Base-by-base conservation (phyloP, 306 rosid genomes). In the Senna tora region DNA sequence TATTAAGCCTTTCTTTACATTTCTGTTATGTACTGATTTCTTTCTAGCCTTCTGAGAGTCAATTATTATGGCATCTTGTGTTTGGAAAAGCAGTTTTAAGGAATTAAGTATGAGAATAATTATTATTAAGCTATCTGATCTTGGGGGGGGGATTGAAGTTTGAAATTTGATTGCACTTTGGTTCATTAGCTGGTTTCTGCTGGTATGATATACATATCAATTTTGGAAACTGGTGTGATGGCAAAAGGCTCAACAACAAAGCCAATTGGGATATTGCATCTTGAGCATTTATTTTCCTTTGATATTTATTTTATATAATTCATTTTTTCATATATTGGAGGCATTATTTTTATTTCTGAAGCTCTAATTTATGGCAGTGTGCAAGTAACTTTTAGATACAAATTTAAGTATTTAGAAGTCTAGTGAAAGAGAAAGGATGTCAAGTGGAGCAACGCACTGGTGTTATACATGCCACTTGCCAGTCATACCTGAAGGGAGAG, bases 361-460 rank as follows among this genome's bases (percentile, higher is more conserved):
- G 13, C 49, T 56, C 50, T 49, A 55, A 22, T 55, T 47, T 69
- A 55, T 33, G 39, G 77, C 69, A 75, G 81, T 51, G 53, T 15
- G 49, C 28, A 59, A 52, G 65, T 67, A 41, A 38, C 59, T 33
- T 65, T 69, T 60, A 20, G 43, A 63, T 65, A 34, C 6, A 53
- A 33, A 33, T 41, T 62, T 15, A 28, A 22, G 22, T 52, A 36
- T 22, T 22, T 46, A 2, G 57, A 50, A 69, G 11, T 30, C 61
- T 38, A 46, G 62, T 15, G 59, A 65, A 61, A 55, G 70, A 59
- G 38, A 58, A 75, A 43, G 30, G 51, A 90, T 85, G 89, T 85
- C 92, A 49, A 63, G 79, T 75, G 77, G 79, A 52, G 79, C 69
- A 64, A 78, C 90, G 52, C 84, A 87, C 75, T 90, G 93, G 96